Conservation (phyloP, 768 basidiomycete species). For the Hydnum rufescens region DNA sequence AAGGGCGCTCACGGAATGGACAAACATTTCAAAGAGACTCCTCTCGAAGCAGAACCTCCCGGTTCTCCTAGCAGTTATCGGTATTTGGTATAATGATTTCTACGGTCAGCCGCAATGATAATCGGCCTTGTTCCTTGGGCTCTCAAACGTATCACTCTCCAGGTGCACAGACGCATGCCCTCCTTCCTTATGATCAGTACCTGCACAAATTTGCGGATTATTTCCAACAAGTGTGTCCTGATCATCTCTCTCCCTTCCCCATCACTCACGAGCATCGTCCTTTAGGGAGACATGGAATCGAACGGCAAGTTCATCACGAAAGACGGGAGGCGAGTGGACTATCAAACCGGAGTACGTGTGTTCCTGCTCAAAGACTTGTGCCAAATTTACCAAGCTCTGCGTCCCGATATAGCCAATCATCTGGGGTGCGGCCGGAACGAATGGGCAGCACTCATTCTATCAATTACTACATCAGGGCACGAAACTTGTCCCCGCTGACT, state of each 20-base stretch:
- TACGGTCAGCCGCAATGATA: slow-evolving; percentile 29
- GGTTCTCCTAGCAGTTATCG: slow-evolving; percentile 70
- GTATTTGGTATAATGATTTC: slow-evolving; percentile 99
- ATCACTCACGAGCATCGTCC: neutral
- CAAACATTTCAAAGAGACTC: slow-evolving; percentile 80
- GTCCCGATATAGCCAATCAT: slow-evolving; percentile 65
- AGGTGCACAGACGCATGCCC: slow-evolving; percentile 85
- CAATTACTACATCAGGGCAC: slow-evolving; percentile 92
- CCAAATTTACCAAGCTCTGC: neutral
- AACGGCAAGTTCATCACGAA: slow-evolving; percentile 97
- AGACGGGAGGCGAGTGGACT: slow-evolving; percentile 75
- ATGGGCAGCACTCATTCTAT: slow-evolving; percentile 99
- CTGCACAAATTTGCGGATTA: slow-evolving; percentile 98
- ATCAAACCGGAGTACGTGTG: slow-evolving; percentile 76
- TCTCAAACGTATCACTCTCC: neutral
- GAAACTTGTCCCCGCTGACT: slow-evolving; percentile 80
- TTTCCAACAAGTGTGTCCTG: slow-evolving; percentile 64
- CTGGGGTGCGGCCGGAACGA: slow-evolving; percentile 97
- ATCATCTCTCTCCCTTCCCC: neutral
- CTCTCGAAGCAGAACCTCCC: slow-evolving; percentile 82
- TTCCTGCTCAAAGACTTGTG: neutral
- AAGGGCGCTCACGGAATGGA: slow-evolving; percentile 96
- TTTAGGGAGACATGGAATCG: slow-evolving; percentile 92
- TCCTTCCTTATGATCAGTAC: slow-evolving; percentile 97
- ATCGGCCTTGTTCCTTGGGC: neutral